These are phyloP conservation scores for Microdochium bolleyi DNA, from an alignment of 2,329 filamentous ascomycete genomes.

Conservation along the genomic window DNA sequence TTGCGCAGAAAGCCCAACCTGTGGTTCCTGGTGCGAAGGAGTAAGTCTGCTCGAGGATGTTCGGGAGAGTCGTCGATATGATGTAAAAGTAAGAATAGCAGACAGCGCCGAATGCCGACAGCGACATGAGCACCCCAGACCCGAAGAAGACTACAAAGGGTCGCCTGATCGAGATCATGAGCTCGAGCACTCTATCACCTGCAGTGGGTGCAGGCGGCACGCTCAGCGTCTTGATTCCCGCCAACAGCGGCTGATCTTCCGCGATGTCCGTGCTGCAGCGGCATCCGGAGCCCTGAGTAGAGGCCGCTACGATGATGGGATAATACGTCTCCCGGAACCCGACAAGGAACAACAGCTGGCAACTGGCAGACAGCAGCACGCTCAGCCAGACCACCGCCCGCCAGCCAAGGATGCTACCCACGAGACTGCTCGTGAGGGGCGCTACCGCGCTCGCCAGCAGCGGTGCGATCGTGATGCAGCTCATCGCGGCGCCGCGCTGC, in stretches of 20 bases:
- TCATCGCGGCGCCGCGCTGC: neutral
- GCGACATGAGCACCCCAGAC: neutral
- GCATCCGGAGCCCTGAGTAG: neutral
- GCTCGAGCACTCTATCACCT: neutral
- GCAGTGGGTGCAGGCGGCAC: neutral
- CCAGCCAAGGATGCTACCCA: neutral
- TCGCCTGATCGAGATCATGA: neutral
- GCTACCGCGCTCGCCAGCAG: neutral
- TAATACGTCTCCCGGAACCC: neutral
- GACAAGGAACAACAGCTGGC: neutral
- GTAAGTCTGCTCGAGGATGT: neutral
- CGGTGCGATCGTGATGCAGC: neutral
- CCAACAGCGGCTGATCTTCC: slow-evolving; percentile 40
- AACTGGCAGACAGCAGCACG: neutral
- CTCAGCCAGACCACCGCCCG: neutral
- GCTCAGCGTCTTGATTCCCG: slow-evolving; percentile 13
- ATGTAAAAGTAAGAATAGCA: neutral
- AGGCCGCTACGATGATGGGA: neutral
- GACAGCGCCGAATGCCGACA: neutral
- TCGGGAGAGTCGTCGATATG: neutral
- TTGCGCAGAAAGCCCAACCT: neutral
- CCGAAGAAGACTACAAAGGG: neutral
- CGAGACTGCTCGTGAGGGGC: neutral
- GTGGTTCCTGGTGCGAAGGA: neutral
- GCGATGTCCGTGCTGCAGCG: neutral